These are phyloP conservation scores for Collybia sp. DNA, from an alignment of 768 basidiomycete genomes.

Conservation along the genomic window DNA sequence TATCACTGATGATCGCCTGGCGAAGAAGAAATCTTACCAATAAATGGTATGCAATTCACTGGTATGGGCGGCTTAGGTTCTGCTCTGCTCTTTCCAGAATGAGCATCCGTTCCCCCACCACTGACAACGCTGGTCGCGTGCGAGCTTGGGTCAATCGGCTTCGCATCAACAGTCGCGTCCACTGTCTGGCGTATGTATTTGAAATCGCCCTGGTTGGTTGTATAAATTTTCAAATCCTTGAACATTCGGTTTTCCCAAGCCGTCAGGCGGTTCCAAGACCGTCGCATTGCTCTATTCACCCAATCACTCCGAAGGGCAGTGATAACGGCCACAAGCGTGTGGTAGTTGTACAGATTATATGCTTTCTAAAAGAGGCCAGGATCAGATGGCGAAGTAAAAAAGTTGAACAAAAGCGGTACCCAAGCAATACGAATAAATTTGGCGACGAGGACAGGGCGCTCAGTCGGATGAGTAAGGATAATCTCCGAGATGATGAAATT, in stretches of 20 bases:
- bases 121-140: slow-evolving; percentile 52
- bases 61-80: slow-evolving; percentile 34
- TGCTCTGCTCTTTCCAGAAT: slow-evolving; percentile 31
- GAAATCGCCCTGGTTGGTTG: slow-evolving; percentile 64
- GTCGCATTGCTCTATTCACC: slow-evolving; percentile 63
- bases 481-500: slow-evolving; percentile 82
- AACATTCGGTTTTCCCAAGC: slow-evolving; percentile 71
- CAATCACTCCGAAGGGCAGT: slow-evolving; percentile 67
- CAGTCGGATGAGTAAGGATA: slow-evolving; percentile 62
- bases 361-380: slow-evolving; percentile 53
- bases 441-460: slow-evolving; percentile 58
- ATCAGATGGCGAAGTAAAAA: slow-evolving; percentile 1
- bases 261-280: slow-evolving; percentile 62
- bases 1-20: not conserved
- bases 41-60: slow-evolving; percentile 74
- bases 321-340: slow-evolving; percentile 75
- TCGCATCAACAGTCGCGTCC: slow-evolving; percentile 60
- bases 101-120: slow-evolving; percentile 33
- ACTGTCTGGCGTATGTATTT: slow-evolving; percentile 66
- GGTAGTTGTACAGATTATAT: slow-evolving; percentile 73
- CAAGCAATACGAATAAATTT: slow-evolving; percentile 88
- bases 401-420: slow-evolving; percentile 38
- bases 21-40: slow-evolving; percentile 44
- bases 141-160: slow-evolving; percentile 49
- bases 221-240: slow-evolving; percentile 65